Base-by-base conservation (phyloP, 352 stramenopile species). In the Phytophthora palmivora region DNA sequence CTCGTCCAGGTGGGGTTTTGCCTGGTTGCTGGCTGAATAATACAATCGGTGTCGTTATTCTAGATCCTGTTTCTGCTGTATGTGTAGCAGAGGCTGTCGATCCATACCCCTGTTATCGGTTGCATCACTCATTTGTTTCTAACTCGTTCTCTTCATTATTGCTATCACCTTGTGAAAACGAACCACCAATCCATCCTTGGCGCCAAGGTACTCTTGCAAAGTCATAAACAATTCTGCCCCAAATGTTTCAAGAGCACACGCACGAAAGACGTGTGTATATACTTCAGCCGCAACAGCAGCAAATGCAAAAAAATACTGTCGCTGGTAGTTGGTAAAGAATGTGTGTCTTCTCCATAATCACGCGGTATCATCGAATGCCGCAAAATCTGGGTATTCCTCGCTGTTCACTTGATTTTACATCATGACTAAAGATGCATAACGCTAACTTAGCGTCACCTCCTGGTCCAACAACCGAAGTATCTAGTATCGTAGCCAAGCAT, bases 401-500 rank as follows among this genome's bases (percentile, higher is more conserved):
- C 16, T 22, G 18, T 22, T 53, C 54, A 11, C 46, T 70, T 33
- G 47, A 34, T 28, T 36, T 70, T 8, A 50, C 60, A 15, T 87
- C 79, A 34, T 89, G 75, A 44, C 78, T 84, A 46, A 76, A 93
- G 0, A 92, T 57, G 14, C 77, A 91, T 0, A 92, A 43, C 1
- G 84, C 84, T 7, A 89, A 52, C 11, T 72, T 66, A 10, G 69
- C 44, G 12, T 77, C 69, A 9, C 55, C 46, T 19, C 52, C 19
- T 30, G 41, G 37, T 19, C 47, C 16, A 26, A 26, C 32, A 1
- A 59, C 33, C 0, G 52, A 57, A 2, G 58, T 37, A 52, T 95
- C 86, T 0, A 95, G 30, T 77, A 95, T 89, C 0, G 76, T 76
- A 1, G 82, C 72, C 11, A 95, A 59, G 30, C 82, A 92, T 15